Conservation (phyloP, 805 yeast genomes). For the Candida ortonii region DNA sequence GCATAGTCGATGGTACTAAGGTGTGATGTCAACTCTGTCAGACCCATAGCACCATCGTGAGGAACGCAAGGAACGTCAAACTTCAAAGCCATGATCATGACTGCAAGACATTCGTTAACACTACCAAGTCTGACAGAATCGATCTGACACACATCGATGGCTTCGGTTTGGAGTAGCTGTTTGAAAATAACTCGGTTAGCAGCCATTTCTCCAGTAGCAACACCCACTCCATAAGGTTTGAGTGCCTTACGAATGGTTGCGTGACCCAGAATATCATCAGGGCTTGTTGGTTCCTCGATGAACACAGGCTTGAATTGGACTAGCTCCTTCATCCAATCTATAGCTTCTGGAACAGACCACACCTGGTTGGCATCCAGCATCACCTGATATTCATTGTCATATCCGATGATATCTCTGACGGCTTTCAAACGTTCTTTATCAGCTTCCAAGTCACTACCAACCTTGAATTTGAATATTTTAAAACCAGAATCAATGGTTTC, state of each 20-base stretch:
- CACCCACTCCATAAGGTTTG: slow-evolving; percentile 20
- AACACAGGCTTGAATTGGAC: slow-evolving; percentile 24
- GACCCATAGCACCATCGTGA: slow-evolving; percentile 26
- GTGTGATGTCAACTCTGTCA: slow-evolving; percentile 25
- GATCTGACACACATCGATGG: slow-evolving; percentile 25
- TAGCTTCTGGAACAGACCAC: slow-evolving; percentile 27
- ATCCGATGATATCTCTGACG: slow-evolving; percentile 41
- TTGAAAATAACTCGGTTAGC: slow-evolving; percentile 26
- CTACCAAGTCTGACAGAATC: slow-evolving; percentile 26
- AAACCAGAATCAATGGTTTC: slow-evolving; percentile 38
- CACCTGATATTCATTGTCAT: slow-evolving; percentile 26
- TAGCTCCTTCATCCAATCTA: slow-evolving; percentile 21
- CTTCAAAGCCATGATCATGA: slow-evolving; percentile 22
- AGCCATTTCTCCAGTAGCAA: slow-evolving; percentile 29
- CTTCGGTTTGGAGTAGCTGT: slow-evolving; percentile 23
- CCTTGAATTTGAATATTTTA: slow-evolving; percentile 40
- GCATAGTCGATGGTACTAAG: slow-evolving; percentile 23
- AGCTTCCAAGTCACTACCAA: slow-evolving; percentile 37
- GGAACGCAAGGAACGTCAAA: slow-evolving; percentile 24
- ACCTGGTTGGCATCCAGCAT: slow-evolving; percentile 29
- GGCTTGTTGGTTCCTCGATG: slow-evolving; percentile 28
- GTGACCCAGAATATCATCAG: slow-evolving; percentile 27
- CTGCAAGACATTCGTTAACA: slow-evolving; percentile 24
- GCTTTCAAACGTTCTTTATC: slow-evolving; percentile 36
- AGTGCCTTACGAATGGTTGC: slow-evolving; percentile 22